A percentile compares a stretch with the other conserved stretches of the same genome.
Evolutionary conservation across 2,329 filamentous ascomycete genomes (phyloP).

Genomic region (Lojkania enalia): DNA sequence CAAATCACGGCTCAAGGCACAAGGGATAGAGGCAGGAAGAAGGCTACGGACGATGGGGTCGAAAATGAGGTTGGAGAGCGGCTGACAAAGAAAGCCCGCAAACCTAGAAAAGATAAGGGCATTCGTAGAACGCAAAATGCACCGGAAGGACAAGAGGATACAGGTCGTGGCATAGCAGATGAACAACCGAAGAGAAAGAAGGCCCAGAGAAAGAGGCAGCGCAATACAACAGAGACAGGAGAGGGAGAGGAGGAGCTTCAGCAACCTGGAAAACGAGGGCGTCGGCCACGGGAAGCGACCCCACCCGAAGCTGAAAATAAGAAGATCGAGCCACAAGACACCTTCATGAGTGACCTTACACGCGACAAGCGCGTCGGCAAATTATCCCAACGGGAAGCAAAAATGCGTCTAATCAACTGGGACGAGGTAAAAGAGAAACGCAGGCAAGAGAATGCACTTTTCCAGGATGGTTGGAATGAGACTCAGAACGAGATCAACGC

Average conservation of each 20-base stretch:
- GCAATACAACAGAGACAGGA: slow-evolving; percentile 11
- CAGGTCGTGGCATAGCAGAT: not conserved
- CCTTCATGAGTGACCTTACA: slow-evolving; percentile 74
- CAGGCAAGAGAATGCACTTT: slow-evolving; percentile 37
- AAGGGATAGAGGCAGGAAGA: no score
- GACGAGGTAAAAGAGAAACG: slow-evolving; percentile 51
- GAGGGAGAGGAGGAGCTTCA: slow-evolving; percentile 9
- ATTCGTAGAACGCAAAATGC: not conserved
- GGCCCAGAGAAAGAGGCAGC: slow-evolving; percentile 18
- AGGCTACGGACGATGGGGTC: slow-evolving; percentile 3
- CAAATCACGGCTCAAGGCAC: no score
- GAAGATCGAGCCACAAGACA: slow-evolving; percentile 64
- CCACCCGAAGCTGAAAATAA: slow-evolving; percentile 45
- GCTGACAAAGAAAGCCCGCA: not conserved
- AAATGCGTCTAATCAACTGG: slow-evolving; percentile 69
- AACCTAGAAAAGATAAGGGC: not conserved
- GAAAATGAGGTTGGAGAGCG: not conserved
- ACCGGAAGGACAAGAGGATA: slow-evolving; percentile 15
- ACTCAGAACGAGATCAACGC: slow-evolving; percentile 28
- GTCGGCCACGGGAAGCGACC: slow-evolving; percentile 33
- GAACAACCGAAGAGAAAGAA: slow-evolving; percentile 11
- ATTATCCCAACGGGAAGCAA: slow-evolving; percentile 73
- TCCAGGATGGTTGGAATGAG: slow-evolving; percentile 24
- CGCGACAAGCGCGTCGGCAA: slow-evolving; percentile 68
- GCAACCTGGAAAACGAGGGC: slow-evolving; percentile 26